These are phyloP conservation scores for Laetiporus sulphureus DNA, from an alignment of 1,284 basidiomycete species.

Conservation along the genomic window DNA sequence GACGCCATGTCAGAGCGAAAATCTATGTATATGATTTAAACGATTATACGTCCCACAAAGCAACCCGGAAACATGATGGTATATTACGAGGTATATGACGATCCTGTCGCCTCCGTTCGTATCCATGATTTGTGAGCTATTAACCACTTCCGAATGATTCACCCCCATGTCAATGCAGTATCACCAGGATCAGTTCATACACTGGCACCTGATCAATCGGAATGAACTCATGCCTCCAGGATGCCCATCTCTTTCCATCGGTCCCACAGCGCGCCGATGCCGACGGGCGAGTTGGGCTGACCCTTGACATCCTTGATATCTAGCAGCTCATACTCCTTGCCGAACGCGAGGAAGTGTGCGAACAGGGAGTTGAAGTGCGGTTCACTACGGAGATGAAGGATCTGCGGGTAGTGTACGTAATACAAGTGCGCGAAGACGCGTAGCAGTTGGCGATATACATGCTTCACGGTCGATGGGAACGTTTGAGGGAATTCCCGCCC, in stretches of 20 bases:
- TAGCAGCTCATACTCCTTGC: constrained; percentile 87
- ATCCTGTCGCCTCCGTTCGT: constrained; percentile 17
- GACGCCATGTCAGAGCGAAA: no score
- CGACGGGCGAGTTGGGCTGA: constrained; percentile 50
- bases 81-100: constrained; percentile 20
- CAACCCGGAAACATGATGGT: constrained; percentile 2
- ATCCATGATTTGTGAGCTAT: constrained; percentile 1
- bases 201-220: no score
- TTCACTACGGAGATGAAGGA: constrained; percentile 91
- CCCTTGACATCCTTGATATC: constrained; percentile 89
- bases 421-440: constrained; percentile 98
- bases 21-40: no score
- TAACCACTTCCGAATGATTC: neutral
- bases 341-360: constrained; percentile 94
- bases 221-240: constrained; percentile 34
- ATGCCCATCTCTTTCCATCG: constrained; percentile 84
- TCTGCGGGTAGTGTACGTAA: constrained; percentile 88
- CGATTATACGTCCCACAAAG: neutral
- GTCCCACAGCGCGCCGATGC: constrained; percentile 84
- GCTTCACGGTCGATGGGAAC: constrained; percentile 92
- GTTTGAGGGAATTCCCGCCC: constrained; percentile 87
- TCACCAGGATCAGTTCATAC: neutral
- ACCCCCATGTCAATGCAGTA: neutral
- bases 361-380: constrained; percentile 98
- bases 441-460: constrained; percentile 95